These are phyloP conservation scores for Aspergillus neotritici DNA, from an alignment of 2,329 filamentous ascomycete species.

Conservation along the genomic window DNA sequence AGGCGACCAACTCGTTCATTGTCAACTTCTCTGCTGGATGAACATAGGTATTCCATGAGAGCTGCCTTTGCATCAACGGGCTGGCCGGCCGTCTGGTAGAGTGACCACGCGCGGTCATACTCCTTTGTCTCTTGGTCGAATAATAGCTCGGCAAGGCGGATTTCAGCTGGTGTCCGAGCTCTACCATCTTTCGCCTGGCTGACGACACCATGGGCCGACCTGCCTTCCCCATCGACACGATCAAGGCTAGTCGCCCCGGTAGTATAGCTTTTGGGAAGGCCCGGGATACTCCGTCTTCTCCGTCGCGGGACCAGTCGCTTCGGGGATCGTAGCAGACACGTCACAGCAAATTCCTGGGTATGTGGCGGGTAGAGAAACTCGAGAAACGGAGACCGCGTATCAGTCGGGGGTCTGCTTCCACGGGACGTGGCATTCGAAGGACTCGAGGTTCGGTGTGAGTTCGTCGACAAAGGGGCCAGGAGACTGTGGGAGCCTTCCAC, in stretches of 20 bases:
- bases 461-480: constrained; percentile 24
- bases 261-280: constrained; percentile 23
- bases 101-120: constrained; percentile 40
- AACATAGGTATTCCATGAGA: constrained; percentile 36
- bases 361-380: constrained; percentile 39
- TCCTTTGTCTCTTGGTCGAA: constrained; percentile 10
- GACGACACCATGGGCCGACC: constrained; percentile 5
- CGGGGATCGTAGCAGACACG: constrained; percentile 19
- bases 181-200: constrained; percentile 1
- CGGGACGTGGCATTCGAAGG: constrained; percentile 9
- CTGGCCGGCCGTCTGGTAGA: constrained; percentile 31
- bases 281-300: constrained; percentile 19
- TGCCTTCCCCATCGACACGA: constrained; percentile 3
- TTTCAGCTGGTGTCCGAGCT: constrained; percentile 13
- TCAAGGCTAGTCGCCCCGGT: constrained; percentile 17
- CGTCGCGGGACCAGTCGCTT: constrained; percentile 22
- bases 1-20: constrained; percentile 41
- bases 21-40: constrained; percentile 35
- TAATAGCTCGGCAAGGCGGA: constrained; percentile 16
- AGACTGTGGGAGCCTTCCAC: constrained; percentile 32
- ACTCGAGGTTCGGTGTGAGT: constrained; percentile 14
- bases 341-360: constrained; percentile 20
- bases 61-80: constrained; percentile 21
- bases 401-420: constrained; percentile 9
- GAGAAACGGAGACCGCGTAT: constrained; percentile 25